phyloP scores from a whole-genome alignment of 495 filamentous ascomycete genomes.

The Penicillium goetzii region DNA sequence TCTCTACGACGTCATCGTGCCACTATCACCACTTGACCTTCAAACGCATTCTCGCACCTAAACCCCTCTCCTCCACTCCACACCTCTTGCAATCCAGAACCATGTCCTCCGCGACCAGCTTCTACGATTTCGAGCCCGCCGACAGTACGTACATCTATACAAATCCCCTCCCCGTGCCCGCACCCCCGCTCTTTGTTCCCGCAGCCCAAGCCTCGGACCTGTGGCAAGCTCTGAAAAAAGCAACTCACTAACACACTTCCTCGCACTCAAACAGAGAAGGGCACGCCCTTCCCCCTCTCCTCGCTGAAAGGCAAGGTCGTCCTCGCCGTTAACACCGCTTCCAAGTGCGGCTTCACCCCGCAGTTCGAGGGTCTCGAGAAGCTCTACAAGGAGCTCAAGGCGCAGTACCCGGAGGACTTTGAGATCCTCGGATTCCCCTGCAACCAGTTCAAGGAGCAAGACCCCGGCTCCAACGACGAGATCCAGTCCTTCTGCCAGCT shows the following conservation, averaged over 20 bases:
- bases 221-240: slow-evolving; percentile 17
- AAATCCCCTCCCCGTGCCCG: background rate
- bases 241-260: slow-evolving; percentile 17
- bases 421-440: slow-evolving; percentile 93
- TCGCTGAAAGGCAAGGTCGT: slow-evolving; percentile 86
- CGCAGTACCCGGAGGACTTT: slow-evolving; percentile 73
- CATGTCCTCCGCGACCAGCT: slow-evolving; percentile 87
- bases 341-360: slow-evolving; percentile 98
- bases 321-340: slow-evolving; percentile 96
- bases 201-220: background rate
- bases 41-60: slow-evolving; percentile 5
- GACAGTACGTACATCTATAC: slow-evolving; percentile 62
- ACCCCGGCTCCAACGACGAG: slow-evolving; percentile 85
- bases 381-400: slow-evolving; percentile 78
- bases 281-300: slow-evolving; percentile 67
- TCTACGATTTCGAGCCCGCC: slow-evolving; percentile 89
- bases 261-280: slow-evolving; percentile 63
- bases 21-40: slow-evolving; percentile 3
- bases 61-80: background rate
- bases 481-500: slow-evolving; percentile 90
- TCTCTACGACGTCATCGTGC: slow-evolving; percentile 23
- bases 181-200: background rate
- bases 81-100: slow-evolving; percentile 35
- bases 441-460: slow-evolving; percentile 94
- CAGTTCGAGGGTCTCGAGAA: slow-evolving; percentile 91